Evolutionary conservation across 176 grass and related monocot genomes (phyloP).

Genomic region (bread wheat (Triticum aestivum)): DNA sequence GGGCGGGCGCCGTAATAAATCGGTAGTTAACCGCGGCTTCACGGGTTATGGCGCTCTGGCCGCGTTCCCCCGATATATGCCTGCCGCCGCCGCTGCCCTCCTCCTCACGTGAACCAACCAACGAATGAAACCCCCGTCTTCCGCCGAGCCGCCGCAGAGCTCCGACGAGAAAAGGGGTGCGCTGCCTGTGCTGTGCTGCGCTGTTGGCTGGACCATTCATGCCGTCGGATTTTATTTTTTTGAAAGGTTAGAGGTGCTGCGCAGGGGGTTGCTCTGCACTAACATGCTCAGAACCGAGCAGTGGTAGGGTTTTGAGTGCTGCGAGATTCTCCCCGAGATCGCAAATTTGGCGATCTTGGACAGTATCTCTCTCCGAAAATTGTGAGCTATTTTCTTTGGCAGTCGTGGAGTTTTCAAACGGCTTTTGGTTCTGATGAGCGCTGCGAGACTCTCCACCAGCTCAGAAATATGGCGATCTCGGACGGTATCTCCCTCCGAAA

Average conservation of each 20-base stretch:
- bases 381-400: too few relatives aligned
- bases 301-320: not conserved
- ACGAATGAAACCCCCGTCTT: too few relatives aligned
- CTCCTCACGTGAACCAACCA: conserved; percentile 13
- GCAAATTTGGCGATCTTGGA: not conserved
- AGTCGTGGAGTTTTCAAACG: too few relatives aligned
- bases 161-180: not conserved
- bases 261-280: not conserved
- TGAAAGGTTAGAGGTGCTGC: not conserved
- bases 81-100: not conserved
- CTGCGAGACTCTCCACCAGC: too few relatives aligned
- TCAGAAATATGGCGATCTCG: too few relatives aligned
- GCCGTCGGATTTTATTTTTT: not conserved
- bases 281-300: not conserved
- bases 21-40: too few relatives aligned
- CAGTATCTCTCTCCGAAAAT: not conserved
- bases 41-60: not conserved
- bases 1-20: not conserved
- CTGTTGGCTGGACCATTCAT: not conserved
- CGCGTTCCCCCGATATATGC: conserved; percentile 13
- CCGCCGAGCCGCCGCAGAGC: too few relatives aligned
- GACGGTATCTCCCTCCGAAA: too few relatives aligned
- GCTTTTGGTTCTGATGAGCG: too few relatives aligned
- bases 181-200: not conserved
- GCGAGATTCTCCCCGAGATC: not conserved